phyloP scores from a whole-genome alignment of 2,329 filamentous ascomycete genomes.

The Ophiocordyceps sinensis region DNA sequence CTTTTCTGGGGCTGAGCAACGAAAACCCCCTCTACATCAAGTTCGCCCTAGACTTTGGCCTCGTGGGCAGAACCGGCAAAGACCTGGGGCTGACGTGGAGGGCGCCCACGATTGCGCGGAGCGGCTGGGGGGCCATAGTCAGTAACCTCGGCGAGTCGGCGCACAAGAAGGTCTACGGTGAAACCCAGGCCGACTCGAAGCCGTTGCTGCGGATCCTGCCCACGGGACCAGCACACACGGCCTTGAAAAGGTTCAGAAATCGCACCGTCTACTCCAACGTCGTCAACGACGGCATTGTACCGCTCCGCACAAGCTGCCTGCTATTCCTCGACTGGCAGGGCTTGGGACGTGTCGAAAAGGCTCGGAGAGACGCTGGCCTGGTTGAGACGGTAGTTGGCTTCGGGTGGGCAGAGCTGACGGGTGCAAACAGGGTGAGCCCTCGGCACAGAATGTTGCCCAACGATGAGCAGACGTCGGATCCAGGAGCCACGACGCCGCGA shows the following conservation, averaged over 20 bases:
- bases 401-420: conserved; percentile 86
- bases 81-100: conserved; percentile 92
- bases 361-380: conserved; percentile 76
- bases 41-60: conserved; percentile 88
- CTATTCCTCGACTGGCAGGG: conserved; percentile 95
- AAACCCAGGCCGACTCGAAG: conserved; percentile 65
- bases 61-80: conserved; percentile 91
- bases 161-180: conserved; percentile 42
- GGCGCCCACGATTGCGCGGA: conserved; percentile 69
- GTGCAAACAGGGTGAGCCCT: conserved; percentile 39
- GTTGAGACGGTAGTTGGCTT: conserved; percentile 88
- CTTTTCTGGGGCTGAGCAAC: conserved; percentile 84
- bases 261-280: conserved; percentile 93
- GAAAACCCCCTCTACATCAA: conserved; percentile 96
- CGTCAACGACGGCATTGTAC: conserved; percentile 94
- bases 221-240: conserved; percentile 78
- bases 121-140: conserved; percentile 79
- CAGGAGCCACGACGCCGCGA: conserved; percentile 20
- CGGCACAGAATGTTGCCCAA: conserved; percentile 27
- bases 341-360: conserved; percentile 84
- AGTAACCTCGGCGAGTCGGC: conserved; percentile 62
- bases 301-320: conserved; percentile 86
- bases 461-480: conserved; percentile 16
- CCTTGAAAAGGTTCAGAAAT: conserved; percentile 76
- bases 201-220: conserved; percentile 79